Evolutionary conservation across 2,329 filamentous ascomycete species (phyloP).

Genomic region (Nothopassalora personata): DNA sequence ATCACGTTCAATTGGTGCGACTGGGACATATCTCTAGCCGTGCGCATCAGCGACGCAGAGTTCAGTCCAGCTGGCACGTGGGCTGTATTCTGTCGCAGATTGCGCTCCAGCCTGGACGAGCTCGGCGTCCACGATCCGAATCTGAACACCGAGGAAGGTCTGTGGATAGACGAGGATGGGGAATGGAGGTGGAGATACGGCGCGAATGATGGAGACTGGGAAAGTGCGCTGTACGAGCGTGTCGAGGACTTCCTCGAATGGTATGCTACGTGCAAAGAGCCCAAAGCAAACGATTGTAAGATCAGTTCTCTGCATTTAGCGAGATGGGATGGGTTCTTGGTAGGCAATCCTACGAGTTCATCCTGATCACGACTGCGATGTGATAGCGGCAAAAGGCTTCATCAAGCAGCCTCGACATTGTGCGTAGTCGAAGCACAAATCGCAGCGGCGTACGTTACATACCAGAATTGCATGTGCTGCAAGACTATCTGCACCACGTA

Average conservation of each 20-base stretch:
- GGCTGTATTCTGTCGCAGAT: neutral
- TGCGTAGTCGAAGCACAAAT: too few relatives aligned
- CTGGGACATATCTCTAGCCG: neutral
- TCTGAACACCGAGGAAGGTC: neutral
- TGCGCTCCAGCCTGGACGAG: neutral
- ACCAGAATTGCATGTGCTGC: too few relatives aligned
- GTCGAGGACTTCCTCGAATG: slow-evolving; percentile 1
- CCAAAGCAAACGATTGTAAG: neutral
- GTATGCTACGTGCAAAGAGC: neutral
- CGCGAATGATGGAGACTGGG: neutral
- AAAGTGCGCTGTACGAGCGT: slow-evolving; percentile 1
- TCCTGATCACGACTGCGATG: too few relatives aligned
- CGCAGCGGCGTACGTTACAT: too few relatives aligned
- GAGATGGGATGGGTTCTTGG: too few relatives aligned
- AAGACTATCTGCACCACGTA: too few relatives aligned
- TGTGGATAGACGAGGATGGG: neutral
- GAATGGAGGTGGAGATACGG: slow-evolving; percentile 5
- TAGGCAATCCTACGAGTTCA: too few relatives aligned
- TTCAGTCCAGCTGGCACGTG: neutral
- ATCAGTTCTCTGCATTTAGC: neutral
- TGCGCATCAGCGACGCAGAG: neutral
- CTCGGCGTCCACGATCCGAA: neutral
- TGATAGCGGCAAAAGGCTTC: too few relatives aligned
- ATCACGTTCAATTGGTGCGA: neutral
- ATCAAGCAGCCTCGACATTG: too few relatives aligned